phyloP scores from a whole-genome alignment of 2,329 filamentous ascomycete genomes.

The Sporothrix euskadiensis region DNA sequence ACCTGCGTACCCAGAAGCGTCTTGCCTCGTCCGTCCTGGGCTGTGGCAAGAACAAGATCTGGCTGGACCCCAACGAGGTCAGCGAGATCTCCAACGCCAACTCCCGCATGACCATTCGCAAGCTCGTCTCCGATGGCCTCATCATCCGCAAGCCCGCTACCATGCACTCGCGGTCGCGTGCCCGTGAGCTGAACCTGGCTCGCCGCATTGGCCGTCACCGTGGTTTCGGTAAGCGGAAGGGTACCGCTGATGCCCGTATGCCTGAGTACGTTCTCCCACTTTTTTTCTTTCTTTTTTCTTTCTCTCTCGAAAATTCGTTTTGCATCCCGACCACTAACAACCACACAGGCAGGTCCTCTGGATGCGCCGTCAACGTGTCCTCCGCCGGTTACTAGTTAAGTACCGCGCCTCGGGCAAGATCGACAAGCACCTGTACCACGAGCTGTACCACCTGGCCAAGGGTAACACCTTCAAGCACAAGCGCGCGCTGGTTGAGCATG shows the following conservation, averaged over 20 bases:
- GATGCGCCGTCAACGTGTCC: conserved; percentile 99
- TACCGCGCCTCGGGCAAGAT: conserved; percentile 99
- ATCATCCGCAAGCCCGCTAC: conserved; percentile 99
- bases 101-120: conserved; percentile 99
- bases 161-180: conserved; percentile 98
- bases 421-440: conserved; percentile 99
- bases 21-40: conserved; percentile 97
- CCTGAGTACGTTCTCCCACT: conserved; percentile 68
- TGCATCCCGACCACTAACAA: not conserved
- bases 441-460: conserved; percentile 99
- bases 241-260: conserved; percentile 99
- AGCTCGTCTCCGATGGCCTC: conserved; percentile 98
- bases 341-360: conserved; percentile 81
- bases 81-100: conserved; percentile 99
- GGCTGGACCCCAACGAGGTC: conserved; percentile 99
- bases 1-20: conserved; percentile 99
- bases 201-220: conserved; percentile 95
- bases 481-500: conserved; percentile 99
- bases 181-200: conserved; percentile 91
- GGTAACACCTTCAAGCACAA: conserved; percentile 99
- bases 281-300: not conserved
- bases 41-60: conserved; percentile 99
- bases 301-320: not conserved
- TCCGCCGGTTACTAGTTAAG: conserved; percentile 98
- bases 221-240: conserved; percentile 99